Percentiles rank a stretch among this genome's conserved stretches.
These are phyloP conservation scores for Symbiodinium pilosum DNA, from an alignment of 73 alveolate genomes.

Conservation along the genomic window DNA sequence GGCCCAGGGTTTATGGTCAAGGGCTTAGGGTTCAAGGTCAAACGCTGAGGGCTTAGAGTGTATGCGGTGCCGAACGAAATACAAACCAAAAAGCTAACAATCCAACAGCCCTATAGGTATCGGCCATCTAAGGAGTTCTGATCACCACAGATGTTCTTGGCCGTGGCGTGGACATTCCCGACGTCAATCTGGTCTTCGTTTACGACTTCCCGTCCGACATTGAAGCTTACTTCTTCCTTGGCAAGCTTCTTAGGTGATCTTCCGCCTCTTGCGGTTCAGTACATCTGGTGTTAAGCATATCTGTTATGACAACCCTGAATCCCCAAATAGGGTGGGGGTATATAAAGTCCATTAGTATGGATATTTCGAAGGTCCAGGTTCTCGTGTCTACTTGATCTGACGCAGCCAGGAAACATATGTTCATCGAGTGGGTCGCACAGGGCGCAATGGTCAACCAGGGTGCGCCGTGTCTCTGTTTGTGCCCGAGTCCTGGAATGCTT, in stretches of 20 bases:
- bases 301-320: no score
- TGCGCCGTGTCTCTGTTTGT: constrained; percentile 41
- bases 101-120: background rate
- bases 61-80: background rate
- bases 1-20: no score
- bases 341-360: no score
- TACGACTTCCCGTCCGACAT: constrained; percentile 57
- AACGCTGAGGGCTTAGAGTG: no score
- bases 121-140: no score
- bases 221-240: background rate
- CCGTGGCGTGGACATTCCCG: constrained; percentile 35
- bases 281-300: no score
- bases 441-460: constrained; percentile 50
- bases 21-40: no score
- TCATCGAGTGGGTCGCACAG: constrained; percentile 82
- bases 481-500: constrained; percentile 13
- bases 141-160: constrained; percentile 83
- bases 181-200: constrained; percentile 61
- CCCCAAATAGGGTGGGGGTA: no score
- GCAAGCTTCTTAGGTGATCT: no score
- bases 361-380: no score
- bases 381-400: no score
- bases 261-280: no score
- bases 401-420: constrained; percentile 50
- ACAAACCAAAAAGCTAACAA: background rate